A percentile compares a stretch with the other conserved stretches of the same genome.
phyloP scores from a whole-genome alignment of 371 early-diverging fungal genomes.

The Mortierella sp. region DNA sequence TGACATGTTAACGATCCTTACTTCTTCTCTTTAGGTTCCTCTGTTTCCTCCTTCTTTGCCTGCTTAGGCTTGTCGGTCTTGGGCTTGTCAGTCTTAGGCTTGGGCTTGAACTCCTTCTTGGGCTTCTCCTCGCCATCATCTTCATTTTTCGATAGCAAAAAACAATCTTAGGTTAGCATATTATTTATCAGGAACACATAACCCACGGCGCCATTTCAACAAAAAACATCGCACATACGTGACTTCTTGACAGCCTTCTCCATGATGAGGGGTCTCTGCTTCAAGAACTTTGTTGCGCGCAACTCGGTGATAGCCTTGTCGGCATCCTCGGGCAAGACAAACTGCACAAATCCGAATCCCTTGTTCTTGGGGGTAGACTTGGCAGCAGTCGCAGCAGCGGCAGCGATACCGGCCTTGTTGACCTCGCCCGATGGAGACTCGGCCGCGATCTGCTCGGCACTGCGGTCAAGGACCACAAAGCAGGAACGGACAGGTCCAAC shows the following conservation, averaged over 20 bases:
- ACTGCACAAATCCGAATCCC: conserved; percentile 95
- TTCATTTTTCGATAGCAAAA: not conserved
- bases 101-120: conserved; percentile 42
- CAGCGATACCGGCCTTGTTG: conserved; percentile 49
- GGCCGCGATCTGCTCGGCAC: conserved; percentile 53
- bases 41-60: conserved; percentile 28
- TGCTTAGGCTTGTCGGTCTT: conserved; percentile 32
- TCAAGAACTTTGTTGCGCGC: conserved; percentile 77
- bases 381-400: conserved; percentile 34
- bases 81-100: conserved; percentile 17
- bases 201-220: not conserved
- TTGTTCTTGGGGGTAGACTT: conserved; percentile 67
- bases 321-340: conserved; percentile 92
- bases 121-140: conserved; percentile 39
- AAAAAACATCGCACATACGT: conserved; percentile 23
- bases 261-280: conserved; percentile 75
- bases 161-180: not conserved
- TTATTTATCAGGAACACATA: not conserved
- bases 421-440: conserved; percentile 39
- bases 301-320: conserved; percentile 81
- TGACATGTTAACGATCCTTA: conserved; percentile 18
- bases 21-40: conserved; percentile 57
- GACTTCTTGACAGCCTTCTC: conserved; percentile 83
- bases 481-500: conserved; percentile 92
- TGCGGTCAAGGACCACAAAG: conserved; percentile 83